Conservation (phyloP, 1,284 basidiomycete genomes). For the Exsudoporus floridanus region DNA sequence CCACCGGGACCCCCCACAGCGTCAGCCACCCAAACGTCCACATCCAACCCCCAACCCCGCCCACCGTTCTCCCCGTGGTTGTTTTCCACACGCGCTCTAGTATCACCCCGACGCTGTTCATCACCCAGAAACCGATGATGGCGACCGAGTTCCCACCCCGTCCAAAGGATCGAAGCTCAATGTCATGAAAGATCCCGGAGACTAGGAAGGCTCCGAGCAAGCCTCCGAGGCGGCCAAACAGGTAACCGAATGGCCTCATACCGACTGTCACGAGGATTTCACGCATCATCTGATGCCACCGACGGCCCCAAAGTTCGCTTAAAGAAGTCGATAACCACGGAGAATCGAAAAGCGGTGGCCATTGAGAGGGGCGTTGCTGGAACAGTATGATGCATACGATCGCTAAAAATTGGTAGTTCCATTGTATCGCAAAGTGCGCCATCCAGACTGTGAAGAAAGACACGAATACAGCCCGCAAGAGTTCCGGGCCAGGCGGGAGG, state of each 20-base stretch:
- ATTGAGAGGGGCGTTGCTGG: conserved; percentile 35
- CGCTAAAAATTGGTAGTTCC: conserved; percentile 42
- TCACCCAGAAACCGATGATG: conserved; percentile 52
- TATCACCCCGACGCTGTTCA: conserved; percentile 53
- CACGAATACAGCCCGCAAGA: conserved; percentile 43
- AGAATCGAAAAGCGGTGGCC: conserved; percentile 43
- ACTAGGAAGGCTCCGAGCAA: conserved; percentile 55
- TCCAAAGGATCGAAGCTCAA: conserved; percentile 56
- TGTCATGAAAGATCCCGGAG: conserved; percentile 56
- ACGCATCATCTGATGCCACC: conserved; percentile 47
- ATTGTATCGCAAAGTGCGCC: conserved; percentile 48
- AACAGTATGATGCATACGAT: conserved; percentile 43
- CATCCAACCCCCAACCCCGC: conserved; percentile 45
- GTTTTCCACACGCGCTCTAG: conserved; percentile 48
- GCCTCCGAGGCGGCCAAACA: conserved; percentile 47
- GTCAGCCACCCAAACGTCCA: conserved; percentile 52
- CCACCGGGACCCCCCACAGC: conserved; percentile 45
- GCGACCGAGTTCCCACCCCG: conserved; percentile 44
- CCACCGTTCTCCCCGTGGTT: conserved; percentile 41
- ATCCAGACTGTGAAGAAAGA: conserved; percentile 41
- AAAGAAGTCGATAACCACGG: conserved; percentile 44
- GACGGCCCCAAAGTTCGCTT: conserved; percentile 43
- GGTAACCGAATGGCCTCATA: conserved; percentile 22
- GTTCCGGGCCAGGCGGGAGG: conserved; percentile 42
- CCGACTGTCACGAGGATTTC: conserved; percentile 37